phyloP scores from a whole-genome alignment of 2,329 filamentous ascomycete species.

The Mariannaea sp. region DNA sequence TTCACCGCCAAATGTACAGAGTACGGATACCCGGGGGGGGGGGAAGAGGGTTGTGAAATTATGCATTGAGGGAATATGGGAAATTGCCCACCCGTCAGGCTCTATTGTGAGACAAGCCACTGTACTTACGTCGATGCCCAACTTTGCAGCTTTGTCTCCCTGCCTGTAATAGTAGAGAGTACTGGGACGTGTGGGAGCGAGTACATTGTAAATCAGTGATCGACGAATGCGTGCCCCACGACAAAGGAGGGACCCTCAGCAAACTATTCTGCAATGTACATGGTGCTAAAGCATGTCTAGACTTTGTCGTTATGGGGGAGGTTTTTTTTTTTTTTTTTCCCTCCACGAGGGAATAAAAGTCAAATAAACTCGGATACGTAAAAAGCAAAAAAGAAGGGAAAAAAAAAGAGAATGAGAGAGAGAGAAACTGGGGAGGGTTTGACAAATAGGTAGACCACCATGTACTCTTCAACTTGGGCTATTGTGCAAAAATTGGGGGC shows the following conservation, averaged over 20 bases:
- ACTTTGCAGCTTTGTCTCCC: too few relatives aligned
- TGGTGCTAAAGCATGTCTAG: too few relatives aligned
- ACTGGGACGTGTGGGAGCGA: too few relatives aligned
- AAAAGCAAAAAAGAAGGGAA: conserved; percentile 22
- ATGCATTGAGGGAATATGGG: not conserved
- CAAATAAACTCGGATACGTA: not conserved
- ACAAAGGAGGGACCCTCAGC: not conserved
- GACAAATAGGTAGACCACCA: too few relatives aligned
- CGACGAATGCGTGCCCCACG: conserved; percentile 27
- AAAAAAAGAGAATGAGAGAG: conserved; percentile 18
- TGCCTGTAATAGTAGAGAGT: too few relatives aligned
- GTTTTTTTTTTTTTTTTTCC: conserved; percentile 7
- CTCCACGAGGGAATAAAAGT: conserved; percentile 20
- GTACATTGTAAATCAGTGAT: conserved; percentile 17
- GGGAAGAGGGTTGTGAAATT: not conserved
- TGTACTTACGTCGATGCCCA: not conserved
- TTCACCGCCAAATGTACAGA: conserved; percentile 17
- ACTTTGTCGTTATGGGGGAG: too few relatives aligned
- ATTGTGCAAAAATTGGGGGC: too few relatives aligned
- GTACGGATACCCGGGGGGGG: not conserved
- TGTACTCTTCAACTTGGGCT: too few relatives aligned
- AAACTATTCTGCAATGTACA: too few relatives aligned
- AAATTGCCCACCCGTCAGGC: not conserved
- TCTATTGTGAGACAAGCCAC: not conserved
- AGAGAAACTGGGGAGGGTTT: too few relatives aligned